Evolutionary conservation across 345 rosid species (phyloP), one percentile per base, ranked within the genome.

Genomic region (Brassica rapa): DNA sequence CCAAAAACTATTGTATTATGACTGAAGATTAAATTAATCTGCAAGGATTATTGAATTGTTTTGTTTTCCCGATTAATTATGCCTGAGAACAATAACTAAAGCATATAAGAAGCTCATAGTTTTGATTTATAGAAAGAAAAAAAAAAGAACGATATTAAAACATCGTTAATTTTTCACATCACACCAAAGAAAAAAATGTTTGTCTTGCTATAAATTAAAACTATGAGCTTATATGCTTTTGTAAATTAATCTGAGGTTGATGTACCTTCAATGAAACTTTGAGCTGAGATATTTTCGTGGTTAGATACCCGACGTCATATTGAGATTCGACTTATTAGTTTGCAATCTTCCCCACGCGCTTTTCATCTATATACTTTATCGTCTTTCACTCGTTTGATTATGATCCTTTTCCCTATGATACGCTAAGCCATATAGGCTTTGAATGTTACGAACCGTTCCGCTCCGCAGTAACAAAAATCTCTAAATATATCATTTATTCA

Each of bases 61-160:
- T 79, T 67, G 32, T 67, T 67, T 67, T 73, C 70, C 77, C 82
- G 43, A 79, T 73, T 49, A 15, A 11, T 60, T 33, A 66, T 67
- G 69, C 63, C 8, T 71, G 19, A 25, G 39, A 12, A 56, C 51
- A 39, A n/a, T 53, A 62, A 16, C 6, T 8, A 70, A 53, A 35
- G 11, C 49, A 27, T 27, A 27, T 27, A 27, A 27, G 30, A 27
- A 27, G 29, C 30, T 27, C 30, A 27, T 27, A 27, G 30, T 27
- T 27, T 27, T 27, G 30, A 27, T 27, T 27, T 27, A 27, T 27
- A 14, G 27, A 24, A 16, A 16, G 11, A 24, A 35, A 53, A 53
- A 51, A 51, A 15, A 6, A 53, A 16, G 23, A 53, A 53, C 60
- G 60, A 53, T 16, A 7, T 15, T 53, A 6, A 16, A 16, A 16